Conservation (phyloP, 1,284 basidiomycete genomes). For the Austroboletus niveus region DNA sequence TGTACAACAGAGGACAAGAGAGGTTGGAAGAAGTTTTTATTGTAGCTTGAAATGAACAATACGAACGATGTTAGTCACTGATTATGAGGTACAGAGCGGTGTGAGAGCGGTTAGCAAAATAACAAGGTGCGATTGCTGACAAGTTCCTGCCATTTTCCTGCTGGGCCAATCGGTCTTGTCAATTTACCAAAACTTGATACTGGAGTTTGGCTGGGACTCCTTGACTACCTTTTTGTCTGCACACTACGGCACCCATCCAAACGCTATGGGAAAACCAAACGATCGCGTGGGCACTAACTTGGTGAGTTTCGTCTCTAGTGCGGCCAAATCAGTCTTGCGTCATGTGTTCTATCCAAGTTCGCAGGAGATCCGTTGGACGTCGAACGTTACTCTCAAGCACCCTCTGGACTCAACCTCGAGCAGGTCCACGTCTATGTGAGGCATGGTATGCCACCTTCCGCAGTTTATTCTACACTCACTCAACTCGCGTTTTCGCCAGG, state of each 20-base stretch:
- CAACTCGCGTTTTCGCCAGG: slow-evolving; percentile 39
- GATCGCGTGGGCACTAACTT: slow-evolving; percentile 2
- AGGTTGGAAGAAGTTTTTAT: too few relatives aligned
- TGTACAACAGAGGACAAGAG: slow-evolving; percentile 4
- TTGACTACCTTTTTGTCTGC: neutral
- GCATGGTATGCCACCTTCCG: slow-evolving; percentile 52
- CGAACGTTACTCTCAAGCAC: slow-evolving; percentile 57
- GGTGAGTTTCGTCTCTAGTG: slow-evolving; percentile 11
- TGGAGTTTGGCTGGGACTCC: neutral
- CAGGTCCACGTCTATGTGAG: slow-evolving; percentile 75
- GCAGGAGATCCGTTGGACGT: slow-evolving; percentile 54
- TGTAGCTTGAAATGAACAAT: neutral
- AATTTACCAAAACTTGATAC: neutral
- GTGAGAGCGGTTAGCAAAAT: too few relatives aligned
- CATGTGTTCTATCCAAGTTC: slow-evolving; percentile 9
- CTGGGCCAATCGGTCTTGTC: neutral
- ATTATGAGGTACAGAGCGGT: too few relatives aligned
- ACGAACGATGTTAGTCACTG: too few relatives aligned
- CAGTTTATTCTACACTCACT: neutral
- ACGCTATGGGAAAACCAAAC: slow-evolving; percentile 4
- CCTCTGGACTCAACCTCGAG: slow-evolving; percentile 53
- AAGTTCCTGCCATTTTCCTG: neutral
- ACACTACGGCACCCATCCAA: neutral
- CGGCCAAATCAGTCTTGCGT: neutral
- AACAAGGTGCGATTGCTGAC: too few relatives aligned